Evolutionary conservation across 371 early-diverging fungal species (phyloP).

Genomic region (Mortierella sp.): DNA sequence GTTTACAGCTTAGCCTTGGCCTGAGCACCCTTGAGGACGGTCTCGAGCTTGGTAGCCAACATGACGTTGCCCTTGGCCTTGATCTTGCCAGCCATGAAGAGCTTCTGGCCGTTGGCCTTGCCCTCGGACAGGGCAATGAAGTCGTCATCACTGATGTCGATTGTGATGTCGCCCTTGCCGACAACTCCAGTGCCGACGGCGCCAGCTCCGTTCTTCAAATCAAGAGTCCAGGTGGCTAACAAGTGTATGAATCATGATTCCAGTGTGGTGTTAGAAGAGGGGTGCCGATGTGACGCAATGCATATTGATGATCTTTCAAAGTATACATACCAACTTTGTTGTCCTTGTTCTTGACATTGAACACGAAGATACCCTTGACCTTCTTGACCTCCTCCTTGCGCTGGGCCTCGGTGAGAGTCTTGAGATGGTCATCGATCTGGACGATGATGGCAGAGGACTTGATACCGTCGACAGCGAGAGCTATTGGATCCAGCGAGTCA

Average conservation of each 20-base stretch:
- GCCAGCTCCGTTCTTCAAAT: constrained; percentile 74
- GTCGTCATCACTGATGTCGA: constrained; percentile 76
- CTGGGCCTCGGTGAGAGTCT: constrained; percentile 40
- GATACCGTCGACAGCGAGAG: constrained; percentile 32
- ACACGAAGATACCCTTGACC: constrained; percentile 89
- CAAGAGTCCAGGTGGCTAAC: constrained; percentile 76
- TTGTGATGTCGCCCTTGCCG: constrained; percentile 72
- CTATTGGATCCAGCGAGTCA: neutral
- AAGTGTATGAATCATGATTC: too few species aligned
- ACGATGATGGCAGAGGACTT: constrained; percentile 34
- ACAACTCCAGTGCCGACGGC: constrained; percentile 66
- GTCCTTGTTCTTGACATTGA: constrained; percentile 75
- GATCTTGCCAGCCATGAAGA: constrained; percentile 87
- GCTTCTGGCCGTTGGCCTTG: constrained; percentile 86
- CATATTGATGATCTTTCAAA: too few species aligned
- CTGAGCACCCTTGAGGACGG: constrained; percentile 54
- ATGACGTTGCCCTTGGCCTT: constrained; percentile 90
- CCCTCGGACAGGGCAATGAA: constrained; percentile 87
- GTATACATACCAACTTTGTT: constrained; percentile 62
- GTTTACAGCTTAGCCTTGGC: constrained; percentile 66
- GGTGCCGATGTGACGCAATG: too few species aligned
- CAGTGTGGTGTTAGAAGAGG: too few species aligned
- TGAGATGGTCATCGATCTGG: constrained; percentile 42
- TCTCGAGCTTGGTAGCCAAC: constrained; percentile 78
- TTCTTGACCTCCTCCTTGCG: constrained; percentile 56